Evolutionary conservation across 2,329 filamentous ascomycete species (phyloP), one percentile per base, ranked within the genome.

Genomic region (Diplodia seriata): DNA sequence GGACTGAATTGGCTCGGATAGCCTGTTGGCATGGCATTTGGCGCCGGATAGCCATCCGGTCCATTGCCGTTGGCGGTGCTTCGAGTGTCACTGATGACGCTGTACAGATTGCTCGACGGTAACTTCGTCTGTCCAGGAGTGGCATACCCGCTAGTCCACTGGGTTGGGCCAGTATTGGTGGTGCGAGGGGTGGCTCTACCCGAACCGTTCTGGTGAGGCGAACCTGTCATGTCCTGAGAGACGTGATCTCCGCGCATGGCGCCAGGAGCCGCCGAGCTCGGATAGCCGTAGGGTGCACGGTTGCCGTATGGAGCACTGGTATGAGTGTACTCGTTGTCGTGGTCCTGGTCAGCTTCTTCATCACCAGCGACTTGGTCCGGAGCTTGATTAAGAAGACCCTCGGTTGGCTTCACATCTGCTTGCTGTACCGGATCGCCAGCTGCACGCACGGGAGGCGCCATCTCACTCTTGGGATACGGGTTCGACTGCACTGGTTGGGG

Each of bases 171-270:
- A 0, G 90, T 86, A 11, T 88, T 85, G 4, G 92, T 87, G 0
- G 92, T 96, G 72, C 94, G 89, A 12, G 94, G 93, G 23, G 93
- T 97, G 43, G 93, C 92, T 70, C 93, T 89, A 40, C 93, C 93
- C 36, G 93, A 94, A 26, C 89, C 88, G 68, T 91, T 90, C 75
- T 92, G 91, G 76, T 95, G 92, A 8, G 92, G 92, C 57, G 93
- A 95, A 18, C 90, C 91, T 1, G 90, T 90, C 85, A 97, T 90
- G 71, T 97, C 93, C 5, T 92, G 87, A 18, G 91, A 90, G 63
- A 88, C 79, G 75, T 92, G 89, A 55, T 97, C 92, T 66, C 85
- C 88, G 51, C 89, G 83, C 72, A 94, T 82, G 15, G 89, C 83
- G 23, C 86, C 86, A 38, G 92, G 86, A 20, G 89, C 85, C 8